phyloP scores from a whole-genome alignment of 2,329 filamentous ascomycete genomes.

The Xylariales sp. region DNA sequence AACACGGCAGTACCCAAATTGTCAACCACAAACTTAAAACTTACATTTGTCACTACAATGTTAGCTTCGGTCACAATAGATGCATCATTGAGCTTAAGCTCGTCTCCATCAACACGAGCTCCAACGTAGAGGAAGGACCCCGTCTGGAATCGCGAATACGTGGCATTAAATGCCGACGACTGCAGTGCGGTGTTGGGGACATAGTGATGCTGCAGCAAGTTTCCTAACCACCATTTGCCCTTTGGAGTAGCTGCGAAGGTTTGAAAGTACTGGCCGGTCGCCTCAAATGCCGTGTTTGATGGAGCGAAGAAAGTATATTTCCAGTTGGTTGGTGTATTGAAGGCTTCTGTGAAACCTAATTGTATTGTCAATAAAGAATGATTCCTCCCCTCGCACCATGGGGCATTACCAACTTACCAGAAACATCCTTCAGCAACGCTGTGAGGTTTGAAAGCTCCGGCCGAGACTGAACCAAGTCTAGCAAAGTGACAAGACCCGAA shows the following conservation, averaged over 20 bases:
- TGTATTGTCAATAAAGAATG: neutral
- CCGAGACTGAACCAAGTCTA: neutral
- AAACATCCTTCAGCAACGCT: neutral
- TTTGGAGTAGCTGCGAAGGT: constrained; percentile 20
- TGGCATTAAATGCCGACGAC: constrained; percentile 14
- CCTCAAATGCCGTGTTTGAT: constrained; percentile 22
- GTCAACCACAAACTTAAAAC: constrained; percentile 1
- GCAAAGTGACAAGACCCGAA: neutral
- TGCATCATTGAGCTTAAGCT: constrained; percentile 17
- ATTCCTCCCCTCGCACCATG: constrained; percentile 4
- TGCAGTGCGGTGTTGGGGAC: constrained; percentile 17
- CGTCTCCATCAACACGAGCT: constrained; percentile 12
- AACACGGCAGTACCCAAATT: neutral
- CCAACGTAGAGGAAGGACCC: constrained; percentile 19
- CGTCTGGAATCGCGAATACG: constrained; percentile 17
- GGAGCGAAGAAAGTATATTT: constrained; percentile 26
- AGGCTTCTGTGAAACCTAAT: constrained; percentile 22
- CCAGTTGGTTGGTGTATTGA: constrained; percentile 20
- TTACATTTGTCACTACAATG: constrained; percentile 14
- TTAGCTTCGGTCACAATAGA: constrained; percentile 9
- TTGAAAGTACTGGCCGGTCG: constrained; percentile 21
- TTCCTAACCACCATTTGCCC: constrained; percentile 22
- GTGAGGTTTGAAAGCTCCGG: neutral
- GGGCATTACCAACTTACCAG: neutral
- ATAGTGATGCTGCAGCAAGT: constrained; percentile 19